Evolutionary conservation across 2,329 filamentous ascomycete species (phyloP), one percentile per base, ranked within the genome.

Genomic region (Cadophora gregata): DNA sequence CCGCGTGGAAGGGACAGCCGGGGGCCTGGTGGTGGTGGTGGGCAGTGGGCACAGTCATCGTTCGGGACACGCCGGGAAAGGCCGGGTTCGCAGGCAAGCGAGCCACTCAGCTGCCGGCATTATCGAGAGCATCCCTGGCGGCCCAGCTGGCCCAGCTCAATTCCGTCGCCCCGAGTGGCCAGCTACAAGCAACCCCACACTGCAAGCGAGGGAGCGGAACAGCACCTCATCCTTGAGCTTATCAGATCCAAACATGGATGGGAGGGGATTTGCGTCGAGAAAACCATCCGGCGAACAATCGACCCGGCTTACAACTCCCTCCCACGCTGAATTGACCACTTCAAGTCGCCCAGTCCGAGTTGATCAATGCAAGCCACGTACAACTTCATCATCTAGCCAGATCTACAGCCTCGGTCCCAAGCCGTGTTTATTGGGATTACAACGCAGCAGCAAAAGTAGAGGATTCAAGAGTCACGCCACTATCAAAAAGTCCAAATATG

Each of bases 301-400:
- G 3, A 51, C 56, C 67, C 67, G 67, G 67, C 67, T 68, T 56
- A 68, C 48, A 56, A 47, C 51, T 56, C 27, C 24, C 42, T 45
- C 14, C 12, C 16, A 56, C 51, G 51, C 51, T 59, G 51, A 55
- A 55, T 55, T 59, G 10, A 25, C 31, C 55, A 27, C 8, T 12
- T 29, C 33, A 19, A 45, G 12, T 8, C 42, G 19, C 12, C 33
- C 25, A 25, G 31, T 36, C n/a, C 6, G 29, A n/a, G 31, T 56
- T 7, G 53, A 38, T 33, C 51, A 5, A 56, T 36, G 31, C 29
- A 33, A 56, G 31, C 29, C 53, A 9, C 53, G 31, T 10, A 56
- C 29, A 56, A 19, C 25, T 31, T 16, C 50, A 53, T 5, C 25
- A 9, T 31, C 25, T 53, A 53, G 33, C 38, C 53, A 29, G 25